Base-by-base conservation (phyloP, 768 basidiomycete genomes). In the Solioccasus polychromus region DNA sequence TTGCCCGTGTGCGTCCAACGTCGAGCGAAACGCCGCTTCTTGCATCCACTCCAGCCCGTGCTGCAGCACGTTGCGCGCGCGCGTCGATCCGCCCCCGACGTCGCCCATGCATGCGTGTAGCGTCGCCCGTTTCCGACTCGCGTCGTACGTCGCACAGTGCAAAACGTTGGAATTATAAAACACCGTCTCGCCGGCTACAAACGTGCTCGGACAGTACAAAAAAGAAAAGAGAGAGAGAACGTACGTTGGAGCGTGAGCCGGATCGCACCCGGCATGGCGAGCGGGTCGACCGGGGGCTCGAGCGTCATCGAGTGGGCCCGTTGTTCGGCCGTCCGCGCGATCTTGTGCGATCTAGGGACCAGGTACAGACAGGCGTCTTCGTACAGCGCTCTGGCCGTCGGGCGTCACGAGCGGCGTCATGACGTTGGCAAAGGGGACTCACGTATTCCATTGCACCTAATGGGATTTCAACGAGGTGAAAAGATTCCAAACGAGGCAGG, bases 391-490 rank as follows among this genome's bases (percentile, higher is more conserved):
- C 85, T 86, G 54, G 24, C 24, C 18, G 12, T 12, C 28, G 14
- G 31, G n/a, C 31, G n/a, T 12, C 31, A 32, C 8, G 14, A 26
- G 26, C 26, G 7, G 26, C 6, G 26, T 26, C 11, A 26, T 26
- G 26, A 18, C n/a, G n/a, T n/a, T n/a, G n/a, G 32, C 18, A 10
- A 34, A n/a, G 17, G 9, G 29, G 7, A 68, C 80, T 43, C 69
- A 86, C 85, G 85, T 81, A 56, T 89, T 90, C 86, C 86, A 90
- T 66, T 91, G 86, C 0, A 88, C 74, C 84, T 88, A 40, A 4
- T 34, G 10, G 11, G 32, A 34, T 34, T 5, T 34, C 15, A 17
- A 34, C 10, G 17, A 3, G 26, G 26, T n/a, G 11, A 32, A 32
- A 8, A 5, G 14, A 15, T 32, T 5, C 11, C 31, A 8, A 5